These are phyloP conservation scores for Agaricales sp. DNA, from an alignment of 1,284 basidiomycete species.

Conservation along the genomic window DNA sequence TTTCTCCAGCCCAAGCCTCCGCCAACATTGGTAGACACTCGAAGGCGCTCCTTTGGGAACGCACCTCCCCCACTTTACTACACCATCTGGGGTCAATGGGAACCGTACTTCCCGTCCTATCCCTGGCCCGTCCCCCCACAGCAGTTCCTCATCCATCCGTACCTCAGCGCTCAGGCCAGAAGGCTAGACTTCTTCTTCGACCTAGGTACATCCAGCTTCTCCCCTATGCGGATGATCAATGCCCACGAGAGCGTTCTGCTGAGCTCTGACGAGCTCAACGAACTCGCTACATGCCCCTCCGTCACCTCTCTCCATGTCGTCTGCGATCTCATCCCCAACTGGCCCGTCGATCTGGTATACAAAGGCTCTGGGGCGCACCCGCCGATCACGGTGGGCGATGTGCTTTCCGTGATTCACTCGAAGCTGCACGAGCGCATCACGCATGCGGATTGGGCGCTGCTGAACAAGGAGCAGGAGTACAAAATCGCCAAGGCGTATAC, in stretches of 20 bases:
- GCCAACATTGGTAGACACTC: slow-evolving; percentile 13
- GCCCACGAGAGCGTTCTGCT: slow-evolving; percentile 26
- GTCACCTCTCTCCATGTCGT: slow-evolving; percentile 45
- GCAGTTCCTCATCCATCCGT: slow-evolving; percentile 41
- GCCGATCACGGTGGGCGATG: slow-evolving; percentile 48
- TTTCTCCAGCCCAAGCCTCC: slow-evolving; percentile 14
- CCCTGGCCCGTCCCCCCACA: slow-evolving; percentile 14
- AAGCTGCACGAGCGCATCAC: slow-evolving; percentile 41
- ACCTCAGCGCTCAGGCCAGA: slow-evolving; percentile 44
- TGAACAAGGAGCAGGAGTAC: slow-evolving; percentile 29
- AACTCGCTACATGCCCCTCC: slow-evolving; percentile 48
- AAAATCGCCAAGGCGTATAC: slow-evolving; percentile 45
- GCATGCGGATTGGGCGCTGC: slow-evolving; percentile 43
- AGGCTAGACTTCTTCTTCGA: slow-evolving; percentile 43
- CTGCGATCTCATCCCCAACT: slow-evolving; percentile 45
- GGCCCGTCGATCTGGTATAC: slow-evolving; percentile 48
- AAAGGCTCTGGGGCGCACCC: slow-evolving; percentile 19
- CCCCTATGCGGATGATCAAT: slow-evolving; percentile 29
- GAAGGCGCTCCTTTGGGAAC: slow-evolving; percentile 33
- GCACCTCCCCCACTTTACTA: slow-evolving; percentile 2
- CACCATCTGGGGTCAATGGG: slow-evolving; percentile 12
- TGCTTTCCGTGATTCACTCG: slow-evolving; percentile 42
- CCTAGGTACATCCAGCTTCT: slow-evolving; percentile 34
- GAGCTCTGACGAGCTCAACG: slow-evolving; percentile 30
- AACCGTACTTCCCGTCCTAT: slow-evolving; percentile 14